These are phyloP conservation scores for Elsinoe perseae DNA, from an alignment of 2,329 filamentous ascomycete species.

Conservation along the genomic window DNA sequence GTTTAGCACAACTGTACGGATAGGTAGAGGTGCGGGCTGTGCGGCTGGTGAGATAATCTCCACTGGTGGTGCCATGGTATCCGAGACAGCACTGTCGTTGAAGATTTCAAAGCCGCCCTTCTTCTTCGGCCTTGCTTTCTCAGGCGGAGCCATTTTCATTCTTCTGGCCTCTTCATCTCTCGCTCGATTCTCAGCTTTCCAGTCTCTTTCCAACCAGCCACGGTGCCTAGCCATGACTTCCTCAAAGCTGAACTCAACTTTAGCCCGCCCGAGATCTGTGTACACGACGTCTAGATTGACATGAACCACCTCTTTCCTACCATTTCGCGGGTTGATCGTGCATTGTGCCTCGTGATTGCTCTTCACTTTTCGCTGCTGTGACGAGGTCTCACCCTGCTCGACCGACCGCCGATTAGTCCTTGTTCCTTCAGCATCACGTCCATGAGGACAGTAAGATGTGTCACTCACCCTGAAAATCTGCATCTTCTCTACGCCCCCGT, in stretches of 20 bases:
- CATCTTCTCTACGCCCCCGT: constrained; percentile 70
- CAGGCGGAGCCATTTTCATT: constrained; percentile 10
- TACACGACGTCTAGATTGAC: constrained; percentile 82
- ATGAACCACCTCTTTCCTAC: constrained; percentile 77
- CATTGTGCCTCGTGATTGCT: constrained; percentile 58
- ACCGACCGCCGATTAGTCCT: constrained; percentile 68
- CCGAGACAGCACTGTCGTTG: constrained; percentile 15
- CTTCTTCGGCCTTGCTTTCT: constrained; percentile 22
- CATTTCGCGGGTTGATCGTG: constrained; percentile 71
- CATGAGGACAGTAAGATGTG: constrained; percentile 8
- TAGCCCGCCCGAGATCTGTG: constrained; percentile 60
- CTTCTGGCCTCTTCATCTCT: background rate
- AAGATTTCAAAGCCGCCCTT: constrained; percentile 19
- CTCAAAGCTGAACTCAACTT: constrained; percentile 78
- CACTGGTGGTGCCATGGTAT: background rate
- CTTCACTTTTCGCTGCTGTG: constrained; percentile 15
- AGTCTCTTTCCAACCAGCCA: constrained; percentile 55
- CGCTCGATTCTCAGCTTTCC: constrained; percentile 28
- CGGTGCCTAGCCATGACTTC: constrained; percentile 74
- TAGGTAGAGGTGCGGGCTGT: constrained; percentile 2
- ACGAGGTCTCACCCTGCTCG: constrained; percentile 11
- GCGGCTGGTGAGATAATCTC: background rate
- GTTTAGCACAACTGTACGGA: constrained; percentile 23
- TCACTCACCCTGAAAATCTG: constrained; percentile 85
- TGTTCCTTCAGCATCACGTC: constrained; percentile 23